These are phyloP conservation scores for Acmispon strigosus DNA, from an alignment of 306 rosid species.

Conservation along the genomic window DNA sequence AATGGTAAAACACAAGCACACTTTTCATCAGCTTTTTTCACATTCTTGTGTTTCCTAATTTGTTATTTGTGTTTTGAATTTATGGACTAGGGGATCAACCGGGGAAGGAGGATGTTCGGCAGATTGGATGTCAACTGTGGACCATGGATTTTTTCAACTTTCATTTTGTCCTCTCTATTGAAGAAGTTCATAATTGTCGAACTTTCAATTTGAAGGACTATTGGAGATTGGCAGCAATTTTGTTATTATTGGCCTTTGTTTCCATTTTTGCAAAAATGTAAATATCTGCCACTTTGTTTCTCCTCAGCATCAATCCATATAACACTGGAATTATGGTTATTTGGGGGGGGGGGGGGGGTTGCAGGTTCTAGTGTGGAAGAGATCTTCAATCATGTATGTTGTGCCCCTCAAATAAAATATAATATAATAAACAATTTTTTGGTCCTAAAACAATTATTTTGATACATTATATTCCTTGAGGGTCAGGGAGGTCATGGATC, in stretches of 20 bases:
- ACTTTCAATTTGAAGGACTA: background rate
- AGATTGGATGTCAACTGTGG: background rate
- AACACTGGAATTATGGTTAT: background rate
- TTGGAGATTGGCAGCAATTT: conserved; percentile 16
- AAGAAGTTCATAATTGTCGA: conserved; percentile 9
- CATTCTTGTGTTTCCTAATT: conserved; percentile 16
- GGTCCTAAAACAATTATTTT: background rate
- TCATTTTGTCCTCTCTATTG: background rate
- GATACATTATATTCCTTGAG: background rate
- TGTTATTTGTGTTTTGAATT: conserved; percentile 4
- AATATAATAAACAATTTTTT: conserved; percentile 18
- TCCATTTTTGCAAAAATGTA: conserved; percentile 17
- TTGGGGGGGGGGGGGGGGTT: background rate
- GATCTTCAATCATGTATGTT: conserved; percentile 10
- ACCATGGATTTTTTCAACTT: conserved; percentile 15
- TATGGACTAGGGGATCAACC: conserved; percentile 18
- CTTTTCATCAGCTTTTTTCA: conserved; percentile 2
- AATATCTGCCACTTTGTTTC: background rate
- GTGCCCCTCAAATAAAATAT: conserved; percentile 3
- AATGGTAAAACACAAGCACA: too few species aligned
- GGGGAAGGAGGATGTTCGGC: conserved; percentile 8
- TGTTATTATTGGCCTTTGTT: conserved; percentile 5
- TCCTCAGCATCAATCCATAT: conserved; percentile 6
- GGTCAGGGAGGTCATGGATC: too few species aligned
- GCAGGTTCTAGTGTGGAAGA: background rate